Conservation (phyloP, 1,139 yeast genomes). For the Lodderomyces metapsilosis region DNA sequence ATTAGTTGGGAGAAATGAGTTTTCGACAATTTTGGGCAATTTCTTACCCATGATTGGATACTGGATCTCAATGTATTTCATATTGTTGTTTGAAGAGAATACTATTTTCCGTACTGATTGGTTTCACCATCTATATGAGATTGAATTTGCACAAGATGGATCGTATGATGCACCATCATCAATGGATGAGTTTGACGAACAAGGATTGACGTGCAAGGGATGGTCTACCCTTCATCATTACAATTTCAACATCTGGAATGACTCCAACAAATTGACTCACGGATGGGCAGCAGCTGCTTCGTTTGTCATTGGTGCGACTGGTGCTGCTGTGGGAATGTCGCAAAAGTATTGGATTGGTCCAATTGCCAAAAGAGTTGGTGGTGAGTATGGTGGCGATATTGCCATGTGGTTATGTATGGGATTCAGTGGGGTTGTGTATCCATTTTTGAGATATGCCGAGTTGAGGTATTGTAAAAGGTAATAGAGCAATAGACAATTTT, state of each 20-base stretch:
- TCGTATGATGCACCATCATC: not conserved
- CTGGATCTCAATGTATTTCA: slow-evolving; percentile 85
- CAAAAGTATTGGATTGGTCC: slow-evolving; percentile 80
- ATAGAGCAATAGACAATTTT: not conserved
- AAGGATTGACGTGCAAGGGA: slow-evolving; percentile 14
- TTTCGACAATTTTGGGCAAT: slow-evolving; percentile 76
- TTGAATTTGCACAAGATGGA: slow-evolving; percentile 39
- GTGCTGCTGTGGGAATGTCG: slow-evolving; percentile 81
- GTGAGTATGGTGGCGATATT: slow-evolving; percentile 65
- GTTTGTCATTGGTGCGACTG: slow-evolving; percentile 64
- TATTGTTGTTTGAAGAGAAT: slow-evolving; percentile 72
- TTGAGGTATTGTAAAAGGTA: slow-evolving; percentile 51
- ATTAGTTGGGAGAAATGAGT: slow-evolving; percentile 72
- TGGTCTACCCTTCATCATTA: slow-evolving; percentile 31
- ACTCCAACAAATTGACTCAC: slow-evolving; percentile 50
- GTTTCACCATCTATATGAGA: slow-evolving; percentile 48
- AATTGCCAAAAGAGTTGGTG: slow-evolving; percentile 58
- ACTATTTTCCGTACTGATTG: slow-evolving; percentile 60
- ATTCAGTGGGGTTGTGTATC: slow-evolving; percentile 64
- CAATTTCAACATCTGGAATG: slow-evolving; percentile 70
- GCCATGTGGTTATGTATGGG: slow-evolving; percentile 84
- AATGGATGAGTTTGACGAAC: not conserved
- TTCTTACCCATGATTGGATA: slow-evolving; percentile 94
- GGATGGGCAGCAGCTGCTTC: slow-evolving; percentile 66
- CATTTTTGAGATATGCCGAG: slow-evolving; percentile 63